Evolutionary conservation across 2,329 filamentous ascomycete species (phyloP), one percentile per base, ranked within the genome.

Genomic region (Pseudogymnoascus sp.): DNA sequence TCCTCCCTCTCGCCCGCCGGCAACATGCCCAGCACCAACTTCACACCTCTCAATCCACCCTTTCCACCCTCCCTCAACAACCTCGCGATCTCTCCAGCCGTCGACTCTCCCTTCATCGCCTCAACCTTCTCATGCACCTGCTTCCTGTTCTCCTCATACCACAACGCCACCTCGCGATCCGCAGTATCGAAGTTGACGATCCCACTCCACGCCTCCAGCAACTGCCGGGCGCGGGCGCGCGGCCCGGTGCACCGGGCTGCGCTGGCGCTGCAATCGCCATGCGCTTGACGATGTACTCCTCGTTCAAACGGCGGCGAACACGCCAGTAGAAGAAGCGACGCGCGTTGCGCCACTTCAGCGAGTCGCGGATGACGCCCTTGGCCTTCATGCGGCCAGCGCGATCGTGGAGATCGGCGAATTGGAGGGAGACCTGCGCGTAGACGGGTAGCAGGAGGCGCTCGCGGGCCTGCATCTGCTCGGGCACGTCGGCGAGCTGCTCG

Each of bases 241-340:
- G 79, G 75, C 64, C 83, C 69, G 8, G 77, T 80, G n/a, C 72
- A 33, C 76, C 75, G 37, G 80, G 75, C 70, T 80, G 77, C 69
- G 75, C 73, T 14, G 73, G 70, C 58, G 73, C 76, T 2, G 75
- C 69, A 9, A 76, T 74, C 4, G 80, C 81, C 84, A 99, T 91
- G 78, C 91, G 91, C 80, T 93, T 95, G 75, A 99, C 83, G 70
- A 99, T 91, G 77, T 96, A 91, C 80, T 99, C 95, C 80, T 99
- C 95, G 78, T 96, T 97, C 74, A 99, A 83, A 79, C 95, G 87
- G 75, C 95, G 90, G 77, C 96, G 93, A 66, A 97, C 88, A 78
- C 95, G 93, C 95, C 96, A 99, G 89, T 97, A 99, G 83, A 99
- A 97, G 90, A 95, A 97, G 73, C 93, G 89, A 68, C 95, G 88